Conservation (phyloP, 306 rosid species). For the Nissolia schottii region DNA sequence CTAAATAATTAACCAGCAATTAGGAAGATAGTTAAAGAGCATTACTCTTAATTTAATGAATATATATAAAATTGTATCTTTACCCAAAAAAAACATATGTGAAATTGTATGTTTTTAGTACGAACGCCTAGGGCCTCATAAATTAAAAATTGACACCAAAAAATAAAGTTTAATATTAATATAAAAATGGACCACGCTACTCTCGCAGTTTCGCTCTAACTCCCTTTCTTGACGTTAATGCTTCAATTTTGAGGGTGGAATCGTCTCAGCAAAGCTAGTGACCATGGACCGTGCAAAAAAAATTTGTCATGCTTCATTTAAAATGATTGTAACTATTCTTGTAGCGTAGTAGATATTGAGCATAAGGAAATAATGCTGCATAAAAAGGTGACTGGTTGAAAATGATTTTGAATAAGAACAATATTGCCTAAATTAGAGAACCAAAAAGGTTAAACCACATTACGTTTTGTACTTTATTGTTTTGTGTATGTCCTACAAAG, state of each 20-base stretch:
- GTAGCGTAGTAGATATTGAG: neutral
- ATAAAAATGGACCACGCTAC: neutral
- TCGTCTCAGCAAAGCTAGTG: neutral
- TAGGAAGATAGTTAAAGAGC: too few relatives aligned
- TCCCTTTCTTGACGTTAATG: neutral
- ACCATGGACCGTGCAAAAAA: neutral
- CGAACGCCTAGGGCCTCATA: neutral
- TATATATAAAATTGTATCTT: too few relatives aligned
- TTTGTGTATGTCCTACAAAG: neutral
- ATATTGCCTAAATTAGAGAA: neutral
- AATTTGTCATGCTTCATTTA: neutral
- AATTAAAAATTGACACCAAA: neutral
- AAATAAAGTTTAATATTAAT: neutral
- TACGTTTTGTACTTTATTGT: neutral
- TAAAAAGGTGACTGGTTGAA: constrained; percentile 1
- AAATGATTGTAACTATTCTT: neutral
- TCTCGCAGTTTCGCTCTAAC: neutral
- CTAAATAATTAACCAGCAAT: too few relatives aligned
- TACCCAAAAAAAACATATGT: too few relatives aligned
- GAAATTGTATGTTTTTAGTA: neutral
- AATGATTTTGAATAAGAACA: neutral
- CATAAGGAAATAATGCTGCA: neutral
- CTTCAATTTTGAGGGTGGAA: constrained; percentile 1
- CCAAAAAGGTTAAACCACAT: neutral
- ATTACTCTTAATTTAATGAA: neutral